A percentile compares a stretch with the other conserved stretches of the same genome.
Evolutionary conservation across 2,329 filamentous ascomycete genomes (phyloP).

Genomic region (Scedosporium aurantiacum): DNA sequence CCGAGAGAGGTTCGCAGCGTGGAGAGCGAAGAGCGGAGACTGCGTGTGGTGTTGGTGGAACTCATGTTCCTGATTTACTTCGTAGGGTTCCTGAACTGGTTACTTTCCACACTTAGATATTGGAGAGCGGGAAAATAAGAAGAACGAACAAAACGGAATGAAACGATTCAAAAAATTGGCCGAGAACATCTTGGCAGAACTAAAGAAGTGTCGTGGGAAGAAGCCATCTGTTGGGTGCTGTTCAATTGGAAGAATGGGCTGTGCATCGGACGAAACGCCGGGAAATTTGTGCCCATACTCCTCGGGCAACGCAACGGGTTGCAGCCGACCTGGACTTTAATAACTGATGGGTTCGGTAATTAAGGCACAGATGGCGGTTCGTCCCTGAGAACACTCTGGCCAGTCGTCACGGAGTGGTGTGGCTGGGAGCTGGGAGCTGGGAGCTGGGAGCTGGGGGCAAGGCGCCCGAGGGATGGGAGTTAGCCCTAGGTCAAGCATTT

Average conservation of each 20-base stretch:
- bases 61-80: no score
- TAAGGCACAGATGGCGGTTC: no score
- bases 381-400: no score
- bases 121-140: not conserved
- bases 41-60: no score
- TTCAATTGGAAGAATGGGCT: not conserved
- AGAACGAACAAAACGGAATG: not conserved
- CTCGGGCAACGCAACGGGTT: conserved; percentile 2
- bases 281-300: conserved; percentile 2
- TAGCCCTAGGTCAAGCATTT: no score
- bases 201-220: not conserved
- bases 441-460: no score
- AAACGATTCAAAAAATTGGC: not conserved
- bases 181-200: not conserved
- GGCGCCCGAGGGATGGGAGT: no score
- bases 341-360: no score
- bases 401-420: no score
- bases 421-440: no score
- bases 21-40: not conserved
- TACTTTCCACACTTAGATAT: no score
- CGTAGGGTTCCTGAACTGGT: no score
- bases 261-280: conserved; percentile 3
- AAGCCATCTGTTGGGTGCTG: not conserved
- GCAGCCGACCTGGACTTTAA: not conserved
- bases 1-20: not conserved